Evolutionary conservation across 768 basidiomycete species (phyloP).

Genomic region (Leccinum uliginosum): DNA sequence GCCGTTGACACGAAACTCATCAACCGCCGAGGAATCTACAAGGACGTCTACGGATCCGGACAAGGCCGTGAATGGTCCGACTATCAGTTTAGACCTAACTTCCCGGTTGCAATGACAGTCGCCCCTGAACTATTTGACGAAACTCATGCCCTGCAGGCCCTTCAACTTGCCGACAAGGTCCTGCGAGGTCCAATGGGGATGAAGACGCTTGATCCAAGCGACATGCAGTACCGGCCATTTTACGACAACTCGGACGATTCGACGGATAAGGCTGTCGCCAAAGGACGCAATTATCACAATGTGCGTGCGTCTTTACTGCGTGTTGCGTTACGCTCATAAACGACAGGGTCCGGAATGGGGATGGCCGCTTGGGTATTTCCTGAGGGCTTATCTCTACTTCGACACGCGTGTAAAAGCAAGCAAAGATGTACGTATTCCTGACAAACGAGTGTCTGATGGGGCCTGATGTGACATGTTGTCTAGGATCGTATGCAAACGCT

Average conservation of each 20-base stretch:
- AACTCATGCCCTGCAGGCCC: conserved; percentile 70
- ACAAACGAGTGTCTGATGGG: background rate
- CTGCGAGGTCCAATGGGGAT: conserved; percentile 90
- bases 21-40: conserved; percentile 94
- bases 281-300: conserved; percentile 93
- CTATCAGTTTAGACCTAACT: conserved; percentile 92
- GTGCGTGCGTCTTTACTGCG: conserved; percentile 36
- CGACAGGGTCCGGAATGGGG: conserved; percentile 87
- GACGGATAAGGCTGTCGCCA: conserved; percentile 76
- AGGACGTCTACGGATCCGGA: conserved; percentile 94
- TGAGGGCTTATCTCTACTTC: conserved; percentile 89
- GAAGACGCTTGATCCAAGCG: conserved; percentile 89
- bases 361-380: conserved; percentile 93
- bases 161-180: conserved; percentile 74
- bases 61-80: conserved; percentile 90
- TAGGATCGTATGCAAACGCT: conserved; percentile 70
- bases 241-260: conserved; percentile 96
- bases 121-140: conserved; percentile 93
- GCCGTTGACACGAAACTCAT: conserved; percentile 65
- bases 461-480: background rate
- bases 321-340: conserved; percentile 11
- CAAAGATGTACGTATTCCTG: conserved; percentile 51
- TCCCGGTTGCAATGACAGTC: conserved; percentile 94
- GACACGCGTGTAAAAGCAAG: conserved; percentile 66
- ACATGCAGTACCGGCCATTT: conserved; percentile 83